Evolutionary conservation across 129 eudicot species (phyloP).

Genomic region (Ambrosia trifida): DNA sequence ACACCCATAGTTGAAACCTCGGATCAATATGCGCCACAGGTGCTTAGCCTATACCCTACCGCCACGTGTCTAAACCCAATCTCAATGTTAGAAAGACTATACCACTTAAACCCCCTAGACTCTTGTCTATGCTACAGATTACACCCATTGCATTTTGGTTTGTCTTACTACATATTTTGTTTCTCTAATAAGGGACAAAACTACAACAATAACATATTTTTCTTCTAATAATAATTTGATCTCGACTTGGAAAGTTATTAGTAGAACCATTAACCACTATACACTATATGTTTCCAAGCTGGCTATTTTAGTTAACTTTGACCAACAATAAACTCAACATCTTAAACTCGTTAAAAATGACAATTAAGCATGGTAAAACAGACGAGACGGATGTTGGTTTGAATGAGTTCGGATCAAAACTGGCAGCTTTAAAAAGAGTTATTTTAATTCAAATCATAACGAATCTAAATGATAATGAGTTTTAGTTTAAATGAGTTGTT

Average conservation of each 20-base stretch:
- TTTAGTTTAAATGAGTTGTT: too few relatives aligned
- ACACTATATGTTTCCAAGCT: not conserved
- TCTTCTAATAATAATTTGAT: not conserved
- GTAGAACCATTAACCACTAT: not conserved
- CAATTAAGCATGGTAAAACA: not conserved
- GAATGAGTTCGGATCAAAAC: too few relatives aligned
- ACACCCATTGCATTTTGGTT: not conserved
- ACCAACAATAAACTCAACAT: too few relatives aligned
- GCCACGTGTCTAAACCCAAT: constrained; percentile 17
- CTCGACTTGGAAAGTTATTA: not conserved
- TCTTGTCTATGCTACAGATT: not conserved
- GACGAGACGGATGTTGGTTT: too few relatives aligned
- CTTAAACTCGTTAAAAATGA: not conserved
- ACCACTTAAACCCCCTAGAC: not conserved
- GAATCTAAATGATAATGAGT: too few relatives aligned
- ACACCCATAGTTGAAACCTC: not conserved
- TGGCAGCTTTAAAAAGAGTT: too few relatives aligned
- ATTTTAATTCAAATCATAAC: too few relatives aligned
- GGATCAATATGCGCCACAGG: not conserved
- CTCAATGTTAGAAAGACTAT: not conserved
- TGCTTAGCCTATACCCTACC: constrained; percentile 9
- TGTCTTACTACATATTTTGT: not conserved
- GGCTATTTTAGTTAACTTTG: not conserved
- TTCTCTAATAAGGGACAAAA: not conserved
- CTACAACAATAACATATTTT: not conserved